These are phyloP conservation scores for Paramecium bursaria DNA, from an alignment of 73 alveolate species.

Conservation along the genomic window DNA sequence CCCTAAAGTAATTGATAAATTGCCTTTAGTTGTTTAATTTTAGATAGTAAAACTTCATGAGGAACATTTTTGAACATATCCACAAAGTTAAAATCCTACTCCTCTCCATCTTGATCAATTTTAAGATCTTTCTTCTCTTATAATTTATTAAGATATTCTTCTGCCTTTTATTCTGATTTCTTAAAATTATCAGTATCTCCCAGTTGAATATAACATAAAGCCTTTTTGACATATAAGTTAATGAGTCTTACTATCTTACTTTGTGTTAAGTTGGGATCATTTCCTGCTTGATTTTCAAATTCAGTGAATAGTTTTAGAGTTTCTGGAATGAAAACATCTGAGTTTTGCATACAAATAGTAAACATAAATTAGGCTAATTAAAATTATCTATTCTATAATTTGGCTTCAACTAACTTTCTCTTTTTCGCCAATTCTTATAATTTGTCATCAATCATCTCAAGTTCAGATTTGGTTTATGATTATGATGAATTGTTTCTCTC, in stretches of 20 bases:
- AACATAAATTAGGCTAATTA: constrained; percentile 47
- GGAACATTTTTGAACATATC: constrained; percentile 62
- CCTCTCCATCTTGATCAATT: not conserved
- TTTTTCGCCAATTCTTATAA: constrained; percentile 25
- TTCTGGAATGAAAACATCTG: constrained; percentile 51
- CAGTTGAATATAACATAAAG: constrained; percentile 33
- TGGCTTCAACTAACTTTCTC: constrained; percentile 33
- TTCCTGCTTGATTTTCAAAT: constrained; percentile 46
- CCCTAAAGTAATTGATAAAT: constrained; percentile 25
- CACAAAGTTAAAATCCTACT: constrained; percentile 36
- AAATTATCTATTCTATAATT: constrained; percentile 43
- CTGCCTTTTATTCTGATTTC: constrained; percentile 19
- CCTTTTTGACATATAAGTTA: constrained; percentile 47
- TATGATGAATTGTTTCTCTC: constrained; percentile 16
- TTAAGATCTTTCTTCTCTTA: not conserved
- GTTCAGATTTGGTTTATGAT: constrained; percentile 10
- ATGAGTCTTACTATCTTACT: constrained; percentile 37
- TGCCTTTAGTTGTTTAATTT: constrained; percentile 35
- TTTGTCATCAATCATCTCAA: constrained; percentile 45
- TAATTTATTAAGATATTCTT: not conserved
- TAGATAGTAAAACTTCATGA: constrained; percentile 19
- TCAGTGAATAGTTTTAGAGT: constrained; percentile 40
- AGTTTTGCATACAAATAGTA: constrained; percentile 38
- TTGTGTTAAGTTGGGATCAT: constrained; percentile 8
- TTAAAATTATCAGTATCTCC: constrained; percentile 40